Percentiles rank a stretch among this genome's conserved stretches.
phyloP scores from a whole-genome alignment of 257 asterid genomes.

The Solanum sitiens region DNA sequence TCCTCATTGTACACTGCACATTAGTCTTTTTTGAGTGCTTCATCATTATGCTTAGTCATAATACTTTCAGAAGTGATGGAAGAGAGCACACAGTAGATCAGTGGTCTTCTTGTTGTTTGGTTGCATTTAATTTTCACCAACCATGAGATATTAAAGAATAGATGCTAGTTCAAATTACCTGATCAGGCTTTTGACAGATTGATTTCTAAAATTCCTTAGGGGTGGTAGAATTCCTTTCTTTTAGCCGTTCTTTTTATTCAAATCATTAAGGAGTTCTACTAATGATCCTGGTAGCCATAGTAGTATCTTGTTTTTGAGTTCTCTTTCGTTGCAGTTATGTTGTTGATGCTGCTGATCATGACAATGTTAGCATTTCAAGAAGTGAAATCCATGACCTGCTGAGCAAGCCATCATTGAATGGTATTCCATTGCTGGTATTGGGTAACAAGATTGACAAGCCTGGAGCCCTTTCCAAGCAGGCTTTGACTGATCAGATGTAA shows the following conservation, averaged over 20 bases:
- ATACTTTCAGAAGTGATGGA: not conserved
- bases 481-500: constrained; percentile 87
- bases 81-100: not conserved
- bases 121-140: not conserved
- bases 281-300: not conserved
- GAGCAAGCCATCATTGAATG: constrained; percentile 82
- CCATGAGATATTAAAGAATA: not conserved
- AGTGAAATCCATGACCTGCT: constrained; percentile 88
- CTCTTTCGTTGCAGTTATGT: constrained; percentile 53
- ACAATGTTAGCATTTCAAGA: constrained; percentile 64
- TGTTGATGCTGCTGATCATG: constrained; percentile 96
- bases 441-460: constrained; percentile 95
- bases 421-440: constrained; percentile 84
- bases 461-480: constrained; percentile 69
- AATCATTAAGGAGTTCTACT: not conserved
- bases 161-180: not conserved
- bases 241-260: not conserved
- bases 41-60: not conserved
- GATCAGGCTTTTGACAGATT: not conserved
- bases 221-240: not conserved
- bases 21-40: not conserved
- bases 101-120: not conserved
- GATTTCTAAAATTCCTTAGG: not conserved
- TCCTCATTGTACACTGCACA: not conserved
- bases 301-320: not conserved